Percentiles rank a stretch among this genome's conserved stretches.
phyloP scores from a whole-genome alignment of 441 rosid genomes.

The California macrophylla region DNA sequence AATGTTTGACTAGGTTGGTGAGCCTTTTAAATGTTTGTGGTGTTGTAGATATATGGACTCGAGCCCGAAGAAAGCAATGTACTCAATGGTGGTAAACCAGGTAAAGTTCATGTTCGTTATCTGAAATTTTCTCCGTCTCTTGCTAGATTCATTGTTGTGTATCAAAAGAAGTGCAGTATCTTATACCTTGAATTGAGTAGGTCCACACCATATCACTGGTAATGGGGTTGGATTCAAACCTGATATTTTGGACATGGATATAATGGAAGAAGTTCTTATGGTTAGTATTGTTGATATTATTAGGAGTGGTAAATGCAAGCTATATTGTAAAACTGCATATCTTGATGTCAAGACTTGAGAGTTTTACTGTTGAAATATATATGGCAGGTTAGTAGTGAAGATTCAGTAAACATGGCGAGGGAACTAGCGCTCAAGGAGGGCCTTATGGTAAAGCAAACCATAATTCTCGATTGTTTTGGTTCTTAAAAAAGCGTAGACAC shows the following conservation, averaged over 20 bases:
- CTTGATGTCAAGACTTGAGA: background rate
- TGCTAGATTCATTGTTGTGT: background rate
- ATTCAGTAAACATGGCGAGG: constrained; percentile 81
- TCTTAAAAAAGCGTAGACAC: no score
- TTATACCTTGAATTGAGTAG: constrained; percentile 29
- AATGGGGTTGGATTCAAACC: constrained; percentile 96
- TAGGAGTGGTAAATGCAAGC: background rate
- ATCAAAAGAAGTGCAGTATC: background rate
- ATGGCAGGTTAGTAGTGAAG: constrained; percentile 71
- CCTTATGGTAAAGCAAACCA: constrained; percentile 49
- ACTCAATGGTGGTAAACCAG: constrained; percentile 91
- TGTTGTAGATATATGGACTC: constrained; percentile 69
- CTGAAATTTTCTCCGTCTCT: background rate
- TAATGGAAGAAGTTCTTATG: constrained; percentile 87
- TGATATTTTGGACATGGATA: constrained; percentile 86
- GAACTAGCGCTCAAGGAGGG: constrained; percentile 85
- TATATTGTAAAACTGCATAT: background rate
- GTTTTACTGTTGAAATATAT: constrained; percentile 1
- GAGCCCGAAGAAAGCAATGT: constrained; percentile 88
- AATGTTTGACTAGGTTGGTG: background rate
- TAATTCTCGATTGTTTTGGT: no score
- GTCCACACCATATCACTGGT: constrained; percentile 89
- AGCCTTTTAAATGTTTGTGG: background rate
- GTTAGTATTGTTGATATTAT: constrained; percentile 22
- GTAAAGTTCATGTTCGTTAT: constrained; percentile 23